Evolutionary conservation across 2,329 filamentous ascomycete species (phyloP).

Genomic region (Phialophora tarda): DNA sequence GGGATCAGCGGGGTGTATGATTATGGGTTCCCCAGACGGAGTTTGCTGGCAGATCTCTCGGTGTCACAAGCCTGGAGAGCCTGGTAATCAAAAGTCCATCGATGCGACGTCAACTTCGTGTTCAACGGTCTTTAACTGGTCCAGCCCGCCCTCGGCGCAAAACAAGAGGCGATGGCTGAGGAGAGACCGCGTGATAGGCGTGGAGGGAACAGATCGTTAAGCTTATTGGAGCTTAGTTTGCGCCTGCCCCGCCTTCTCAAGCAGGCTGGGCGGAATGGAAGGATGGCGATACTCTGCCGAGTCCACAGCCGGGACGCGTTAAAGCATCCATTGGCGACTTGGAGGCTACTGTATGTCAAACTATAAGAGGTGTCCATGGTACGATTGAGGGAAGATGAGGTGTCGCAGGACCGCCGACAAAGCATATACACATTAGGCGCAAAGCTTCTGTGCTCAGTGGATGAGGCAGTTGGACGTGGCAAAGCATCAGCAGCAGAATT

Average conservation of each 20-base stretch:
- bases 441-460: not conserved
- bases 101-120: not conserved
- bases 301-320: not conserved
- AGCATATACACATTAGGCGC: not conserved
- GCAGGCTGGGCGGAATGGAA: not conserved
- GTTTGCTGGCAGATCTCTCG: constrained; percentile 9
- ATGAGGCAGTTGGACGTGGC: not conserved
- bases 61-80: not conserved
- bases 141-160: constrained; percentile 1
- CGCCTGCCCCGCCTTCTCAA: not conserved
- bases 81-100: constrained; percentile 8
- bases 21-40: constrained; percentile 3
- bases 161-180: constrained; percentile 6
- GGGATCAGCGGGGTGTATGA: constrained; percentile 9
- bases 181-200: not conserved
- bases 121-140: not conserved
- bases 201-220: not conserved
- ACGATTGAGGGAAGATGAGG: not conserved
- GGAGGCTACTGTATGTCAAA: not conserved
- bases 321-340: not conserved
- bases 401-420: not conserved
- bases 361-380: not conserved
- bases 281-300: not conserved
- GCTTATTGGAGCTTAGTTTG: constrained; percentile 4
- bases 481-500: not conserved